Conservation (phyloP, 1,139 yeast species). For the Kodamaea alishanica region DNA sequence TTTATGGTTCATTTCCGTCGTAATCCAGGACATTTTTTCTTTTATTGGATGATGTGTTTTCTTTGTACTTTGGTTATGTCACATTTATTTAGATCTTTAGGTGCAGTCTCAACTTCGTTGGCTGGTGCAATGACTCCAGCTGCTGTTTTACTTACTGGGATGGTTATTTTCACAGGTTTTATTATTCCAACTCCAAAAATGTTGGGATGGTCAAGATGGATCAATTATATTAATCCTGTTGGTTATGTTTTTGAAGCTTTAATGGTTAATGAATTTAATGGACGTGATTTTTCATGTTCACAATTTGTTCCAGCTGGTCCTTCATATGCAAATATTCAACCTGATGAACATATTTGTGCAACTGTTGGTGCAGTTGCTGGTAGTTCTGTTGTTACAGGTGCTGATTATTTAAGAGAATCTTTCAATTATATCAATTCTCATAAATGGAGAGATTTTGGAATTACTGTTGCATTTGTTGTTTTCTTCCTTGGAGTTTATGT, state of each 20-base stretch:
- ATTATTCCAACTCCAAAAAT: conserved; percentile 63
- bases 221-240: conserved; percentile 68
- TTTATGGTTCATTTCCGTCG: conserved; percentile 68
- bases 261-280: conserved; percentile 58
- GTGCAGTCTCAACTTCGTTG: conserved; percentile 57
- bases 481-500: conserved; percentile 58
- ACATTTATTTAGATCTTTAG: conserved; percentile 67
- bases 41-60: conserved; percentile 53
- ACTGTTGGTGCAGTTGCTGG: conserved; percentile 68
- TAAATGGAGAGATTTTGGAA: conserved; percentile 85
- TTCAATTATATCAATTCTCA: conserved; percentile 53
- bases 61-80: conserved; percentile 63
- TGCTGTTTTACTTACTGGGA: conserved; percentile 53
- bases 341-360: conserved; percentile 51
- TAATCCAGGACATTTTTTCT: conserved; percentile 66
- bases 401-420: conserved; percentile 45
- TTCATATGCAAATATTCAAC: conserved; percentile 34
- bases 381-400: conserved; percentile 50
- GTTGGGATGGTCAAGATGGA: conserved; percentile 81
- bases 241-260: conserved; percentile 67
- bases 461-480: conserved; percentile 51
- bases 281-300: conserved; percentile 40
- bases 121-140: conserved; percentile 76
- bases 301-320: conserved; percentile 52
- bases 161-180: conserved; percentile 75